Evolutionary conservation across 371 early-diverging fungal species (phyloP), one percentile per base, ranked within the genome.

Genomic region (Mucor sp.): DNA sequence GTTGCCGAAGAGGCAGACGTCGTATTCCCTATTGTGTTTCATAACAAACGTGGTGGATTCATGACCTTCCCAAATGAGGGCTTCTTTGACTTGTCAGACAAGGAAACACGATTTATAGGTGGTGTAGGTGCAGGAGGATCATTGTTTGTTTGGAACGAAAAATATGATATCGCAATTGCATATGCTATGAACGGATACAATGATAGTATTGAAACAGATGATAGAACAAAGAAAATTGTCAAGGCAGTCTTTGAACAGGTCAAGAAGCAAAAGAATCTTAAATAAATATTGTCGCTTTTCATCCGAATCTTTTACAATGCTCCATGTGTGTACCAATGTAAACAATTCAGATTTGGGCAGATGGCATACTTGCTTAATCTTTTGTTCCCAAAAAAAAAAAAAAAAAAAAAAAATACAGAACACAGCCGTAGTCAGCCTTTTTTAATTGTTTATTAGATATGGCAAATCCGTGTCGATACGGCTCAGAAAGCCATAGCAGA

Each of bases 111-210:
- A 5, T 66, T 70, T 62, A 50, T 59, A n/a, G 71, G 66, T 4
- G 67, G 71, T n/a, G 30, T 19, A 30, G 71, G 67, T 12, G 58
- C 62, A 21, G 58, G 59, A 4, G 71, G 71, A 15, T 66, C 67
- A 0, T 14, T 70, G 2, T 43, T 70, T 17, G 8, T 66, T 17
- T 70, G 61, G 21, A 70, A 70, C 15, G 47, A 21, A 43, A 50
- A 70, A 12, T 66, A 70, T 39, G 59, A 66, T 15, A 63, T 66
- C 27, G 67, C 33, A 2, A 21, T 66, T 43, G 66, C 53, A 1
- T 70, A 70, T 59, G 53, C 44, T 2, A 70, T 50, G 30, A 70
- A 70, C 28, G 53, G 59, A 8, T 66, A 53, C 28, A 17, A n/a
- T 6, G 53, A 17, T 3, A 6, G 14, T 11, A 19, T 17, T 0